Evolutionary conservation across 2,329 filamentous ascomycete species (phyloP).

Genomic region (Beauveria medogensis): DNA sequence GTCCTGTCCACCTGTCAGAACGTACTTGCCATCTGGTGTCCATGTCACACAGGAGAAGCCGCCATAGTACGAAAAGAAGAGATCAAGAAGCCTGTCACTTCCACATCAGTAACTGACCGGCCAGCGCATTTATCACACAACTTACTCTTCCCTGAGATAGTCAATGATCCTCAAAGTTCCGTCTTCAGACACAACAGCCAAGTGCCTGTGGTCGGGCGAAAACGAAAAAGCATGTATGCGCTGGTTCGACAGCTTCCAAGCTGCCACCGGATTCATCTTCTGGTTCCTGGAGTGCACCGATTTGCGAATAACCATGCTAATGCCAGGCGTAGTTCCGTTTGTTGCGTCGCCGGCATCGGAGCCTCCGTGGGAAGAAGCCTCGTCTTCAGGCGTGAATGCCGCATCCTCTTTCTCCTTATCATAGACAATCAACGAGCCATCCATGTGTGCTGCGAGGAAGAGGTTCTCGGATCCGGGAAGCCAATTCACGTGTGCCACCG

Average conservation of each 20-base stretch:
- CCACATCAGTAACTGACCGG: neutral
- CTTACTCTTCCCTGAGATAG: constrained; percentile 81
- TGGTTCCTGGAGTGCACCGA: constrained; percentile 92
- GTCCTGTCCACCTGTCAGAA: constrained; percentile 91
- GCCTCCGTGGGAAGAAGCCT: constrained; percentile 35
- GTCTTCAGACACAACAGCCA: constrained; percentile 88
- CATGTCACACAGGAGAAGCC: constrained; percentile 90
- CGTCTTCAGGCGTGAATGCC: constrained; percentile 64
- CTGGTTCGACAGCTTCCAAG: constrained; percentile 88
- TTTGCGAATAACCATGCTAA: constrained; percentile 67
- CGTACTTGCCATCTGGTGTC: constrained; percentile 95
- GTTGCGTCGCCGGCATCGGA: constrained; percentile 45
- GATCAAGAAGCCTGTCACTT: constrained; percentile 60
- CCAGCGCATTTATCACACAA: constrained; percentile 6
- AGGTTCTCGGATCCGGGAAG: constrained; percentile 88
- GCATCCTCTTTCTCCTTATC: constrained; percentile 96
- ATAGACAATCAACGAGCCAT: constrained; percentile 85
- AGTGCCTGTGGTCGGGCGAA: constrained; percentile 77
- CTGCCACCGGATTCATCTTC: constrained; percentile 83
- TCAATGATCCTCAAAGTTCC: constrained; percentile 85
- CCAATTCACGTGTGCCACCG: constrained; percentile 85
- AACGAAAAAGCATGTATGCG: constrained; percentile 87
- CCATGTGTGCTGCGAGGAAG: constrained; percentile 86
- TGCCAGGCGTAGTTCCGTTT: constrained; percentile 26
- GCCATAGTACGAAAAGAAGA: constrained; percentile 89